A percentile compares a stretch with the other conserved stretches of the same genome.
Conservation (phyloP, 805 yeast species). For the Metschnikowia colocasiae region DNA sequence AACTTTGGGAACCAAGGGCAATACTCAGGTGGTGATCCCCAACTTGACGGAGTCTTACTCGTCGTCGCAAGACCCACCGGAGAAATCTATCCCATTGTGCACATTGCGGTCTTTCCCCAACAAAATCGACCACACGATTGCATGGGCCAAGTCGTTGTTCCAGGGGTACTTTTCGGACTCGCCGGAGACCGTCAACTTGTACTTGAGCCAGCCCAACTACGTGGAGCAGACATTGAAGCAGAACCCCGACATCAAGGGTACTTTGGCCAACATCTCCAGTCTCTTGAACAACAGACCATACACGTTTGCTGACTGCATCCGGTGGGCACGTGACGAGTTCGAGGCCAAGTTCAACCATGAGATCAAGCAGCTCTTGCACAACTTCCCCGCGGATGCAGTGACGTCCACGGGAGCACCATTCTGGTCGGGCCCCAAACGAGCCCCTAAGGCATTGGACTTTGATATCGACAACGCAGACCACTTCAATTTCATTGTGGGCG, state of each 20-base stretch:
- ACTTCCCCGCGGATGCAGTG: slow-evolving; percentile 91
- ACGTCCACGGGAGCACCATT: slow-evolving; percentile 90
- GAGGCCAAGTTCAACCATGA: slow-evolving; percentile 83
- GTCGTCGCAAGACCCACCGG: slow-evolving; percentile 97
- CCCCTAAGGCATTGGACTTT: slow-evolving; percentile 81
- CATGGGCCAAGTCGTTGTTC: slow-evolving; percentile 96
- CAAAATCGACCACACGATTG: slow-evolving; percentile 97
- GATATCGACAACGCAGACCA: slow-evolving; percentile 76
- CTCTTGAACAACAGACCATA: slow-evolving; percentile 80
- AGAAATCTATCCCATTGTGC: slow-evolving; percentile 94
- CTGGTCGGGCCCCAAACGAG: slow-evolving; percentile 98
- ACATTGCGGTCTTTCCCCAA: slow-evolving; percentile 96
- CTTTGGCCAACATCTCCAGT: slow-evolving; percentile 73
- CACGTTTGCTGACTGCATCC: slow-evolving; percentile 87
- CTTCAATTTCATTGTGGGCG: slow-evolving; percentile 78
- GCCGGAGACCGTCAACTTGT: slow-evolving; percentile 91
- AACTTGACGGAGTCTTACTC: slow-evolving; percentile 92
- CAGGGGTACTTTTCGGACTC: slow-evolving; percentile 87
- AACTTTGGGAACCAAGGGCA: slow-evolving; percentile 97
- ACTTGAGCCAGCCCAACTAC: slow-evolving; percentile 86
- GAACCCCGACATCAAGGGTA: slow-evolving; percentile 85
- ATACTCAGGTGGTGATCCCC: slow-evolving; percentile 95
- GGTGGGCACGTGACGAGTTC: slow-evolving; percentile 91
- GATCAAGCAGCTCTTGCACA: slow-evolving; percentile 83
- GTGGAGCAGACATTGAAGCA: slow-evolving; percentile 90